A percentile compares a stretch with the other conserved stretches of the same genome.
Conservation (phyloP, 176 grass and related monocot genomes). For the Bromus sterilis region DNA sequence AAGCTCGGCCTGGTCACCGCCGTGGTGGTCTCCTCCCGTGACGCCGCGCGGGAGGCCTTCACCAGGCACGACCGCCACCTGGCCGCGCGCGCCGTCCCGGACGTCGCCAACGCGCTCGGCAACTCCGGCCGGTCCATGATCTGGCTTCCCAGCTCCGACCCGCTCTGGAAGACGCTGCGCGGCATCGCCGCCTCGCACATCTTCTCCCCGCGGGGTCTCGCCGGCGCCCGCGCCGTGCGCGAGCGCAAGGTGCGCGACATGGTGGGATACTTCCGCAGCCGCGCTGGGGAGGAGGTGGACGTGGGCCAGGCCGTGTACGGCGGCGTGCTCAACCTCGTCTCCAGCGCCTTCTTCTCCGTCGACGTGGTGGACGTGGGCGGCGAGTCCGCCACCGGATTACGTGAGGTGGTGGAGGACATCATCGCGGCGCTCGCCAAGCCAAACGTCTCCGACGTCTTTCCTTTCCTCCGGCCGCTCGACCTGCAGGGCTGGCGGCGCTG, state of each 20-base stretch:
- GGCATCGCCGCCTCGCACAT: neutral
- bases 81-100: conserved; percentile 3
- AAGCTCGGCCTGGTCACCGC: neutral
- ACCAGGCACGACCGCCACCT: neutral
- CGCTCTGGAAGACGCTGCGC: neutral
- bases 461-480: conserved; percentile 21
- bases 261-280: neutral
- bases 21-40: neutral
- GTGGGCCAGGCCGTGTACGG: neutral
- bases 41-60: neutral
- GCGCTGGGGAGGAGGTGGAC: neutral
- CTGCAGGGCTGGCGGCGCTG: conserved; percentile 1
- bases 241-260: conserved; percentile 4
- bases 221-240: neutral
- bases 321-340: conserved; percentile 17
- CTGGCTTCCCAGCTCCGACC: neutral
- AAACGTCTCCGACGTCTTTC: conserved; percentile 29
- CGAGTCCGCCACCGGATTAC: neutral
- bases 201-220: neutral
- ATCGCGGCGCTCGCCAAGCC: neutral
- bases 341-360: conserved; percentile 19
- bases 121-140: neutral
- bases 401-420: neutral
- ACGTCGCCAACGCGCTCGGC: neutral
- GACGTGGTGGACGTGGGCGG: conserved; percentile 17